Evolutionary conservation across 1,284 basidiomycete genomes (phyloP), one percentile per base, ranked within the genome.

Genomic region (Schizophyllum commune): DNA sequence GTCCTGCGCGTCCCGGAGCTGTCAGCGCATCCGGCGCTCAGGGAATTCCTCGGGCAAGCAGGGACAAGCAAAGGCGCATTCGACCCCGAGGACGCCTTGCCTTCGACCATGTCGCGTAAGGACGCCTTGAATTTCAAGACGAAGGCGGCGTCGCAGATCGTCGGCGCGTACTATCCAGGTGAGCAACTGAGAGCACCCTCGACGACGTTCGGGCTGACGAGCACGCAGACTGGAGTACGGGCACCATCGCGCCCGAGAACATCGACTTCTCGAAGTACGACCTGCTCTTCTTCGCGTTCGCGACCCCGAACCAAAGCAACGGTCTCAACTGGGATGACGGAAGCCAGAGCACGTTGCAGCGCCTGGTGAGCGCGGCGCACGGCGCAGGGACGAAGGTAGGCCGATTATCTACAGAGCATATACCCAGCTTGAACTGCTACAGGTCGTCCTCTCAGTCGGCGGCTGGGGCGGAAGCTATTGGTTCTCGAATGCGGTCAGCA

Each of bases 241-340:
- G 73, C 60, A 71, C 73, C 17, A 75, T 83, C 60, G 77, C 87
- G n/a, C 89, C 89, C 2, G 83, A 87, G 70, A 73, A 73, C 6
- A 74, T 92, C 61, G 82, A 92, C 71, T 92, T 83, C 70, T 79
- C 78, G 62, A 82, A 85, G 67, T 89, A 88, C 65, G 86, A 91
- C 71, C 81, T 91, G 60, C 72, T 93, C 60, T 83, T 87, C 72
- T 92, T 55, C 19, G 86, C 87, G 5, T 90, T 88, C 67, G 86
- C 81, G 11, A 75, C 83, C 32, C 84, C 85, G 4, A 81, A 81
- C 62, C 71, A 77, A 9, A 78, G 79, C 55, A 77, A 74, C 61
- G 75, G 72, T 20, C 71, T 89, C 57, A 72, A 73, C 57, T 86
- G 82, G 70, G 80, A 81, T 47, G 70, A 75, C 59, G 83, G 80